Conservation (phyloP, 148 eudicot genomes). For the Vaccinium myrtillus region DNA sequence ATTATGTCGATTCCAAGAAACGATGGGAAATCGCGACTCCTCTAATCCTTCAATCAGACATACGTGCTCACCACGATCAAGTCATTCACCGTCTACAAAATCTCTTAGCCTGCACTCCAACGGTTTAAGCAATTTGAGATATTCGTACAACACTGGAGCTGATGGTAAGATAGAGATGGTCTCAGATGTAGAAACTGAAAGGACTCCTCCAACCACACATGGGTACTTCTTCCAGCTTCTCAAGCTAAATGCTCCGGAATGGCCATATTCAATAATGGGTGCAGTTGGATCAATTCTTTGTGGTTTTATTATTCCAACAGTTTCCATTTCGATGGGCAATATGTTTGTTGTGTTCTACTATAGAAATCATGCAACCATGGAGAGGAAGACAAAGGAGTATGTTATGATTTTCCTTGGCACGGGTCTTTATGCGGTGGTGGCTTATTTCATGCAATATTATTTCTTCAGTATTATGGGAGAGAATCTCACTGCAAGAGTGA, state of each 20-base stretch:
- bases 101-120: conserved; percentile 92
- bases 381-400: conserved; percentile 90
- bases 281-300: conserved; percentile 90
- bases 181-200: conserved; percentile 78
- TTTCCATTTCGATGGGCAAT: conserved; percentile 94
- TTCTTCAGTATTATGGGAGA: conserved; percentile 99
- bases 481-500: conserved; percentile 89
- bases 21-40: conserved; percentile 79
- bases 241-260: conserved; percentile 91
- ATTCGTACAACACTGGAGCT: conserved; percentile 80
- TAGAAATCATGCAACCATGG: conserved; percentile 68
- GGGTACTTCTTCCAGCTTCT: conserved; percentile 73
- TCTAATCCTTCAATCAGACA: conserved; percentile 89
- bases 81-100: conserved; percentile 79
- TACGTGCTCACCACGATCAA: conserved; percentile 63
- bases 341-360: conserved; percentile 98
- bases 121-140: conserved; percentile 80
- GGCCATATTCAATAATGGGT: conserved; percentile 98
- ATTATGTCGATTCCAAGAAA: conserved; percentile 85
- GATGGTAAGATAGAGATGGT: conserved; percentile 95
- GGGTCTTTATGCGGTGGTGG: conserved; percentile 88
- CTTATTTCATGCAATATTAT: conserved; percentile 91
- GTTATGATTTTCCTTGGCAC: conserved; percentile 93
- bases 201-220: conserved; percentile 71
- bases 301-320: conserved; percentile 90